Evolutionary conservation across 2,329 filamentous ascomycete genomes (phyloP).

Genomic region (Aureobasidium sp.): DNA sequence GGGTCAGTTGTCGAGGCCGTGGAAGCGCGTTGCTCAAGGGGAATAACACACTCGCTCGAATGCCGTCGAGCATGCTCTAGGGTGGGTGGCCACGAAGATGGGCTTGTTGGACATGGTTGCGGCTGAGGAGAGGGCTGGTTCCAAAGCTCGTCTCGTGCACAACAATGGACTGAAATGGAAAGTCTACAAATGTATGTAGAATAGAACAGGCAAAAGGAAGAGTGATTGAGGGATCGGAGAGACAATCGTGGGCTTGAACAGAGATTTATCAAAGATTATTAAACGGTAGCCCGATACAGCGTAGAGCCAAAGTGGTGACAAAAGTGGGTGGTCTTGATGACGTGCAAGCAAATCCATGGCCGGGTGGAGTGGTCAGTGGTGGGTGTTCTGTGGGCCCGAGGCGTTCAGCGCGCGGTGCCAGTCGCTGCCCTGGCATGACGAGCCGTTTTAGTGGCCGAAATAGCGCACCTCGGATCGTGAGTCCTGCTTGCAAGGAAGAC

Average conservation of each 20-base stretch:
- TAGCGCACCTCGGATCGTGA: neutral
- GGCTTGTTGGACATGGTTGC: conserved; percentile 63
- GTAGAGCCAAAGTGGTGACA: conserved; percentile 9
- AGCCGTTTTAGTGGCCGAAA: conserved; percentile 12
- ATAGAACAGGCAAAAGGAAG: conserved; percentile 10
- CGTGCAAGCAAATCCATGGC: neutral
- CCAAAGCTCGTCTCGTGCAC: neutral
- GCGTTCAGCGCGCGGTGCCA: neutral
- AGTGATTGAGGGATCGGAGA: neutral
- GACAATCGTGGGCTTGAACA: neutral
- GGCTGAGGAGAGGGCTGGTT: conserved; percentile 2
- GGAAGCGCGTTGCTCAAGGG: neutral
- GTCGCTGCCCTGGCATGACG: conserved; percentile 12
- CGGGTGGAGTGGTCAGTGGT: neutral
- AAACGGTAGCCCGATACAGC: conserved; percentile 7
- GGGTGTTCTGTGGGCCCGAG: conserved; percentile 7
- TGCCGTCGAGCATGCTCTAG: conserved; percentile 89
- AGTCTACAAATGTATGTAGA: conserved; percentile 16
- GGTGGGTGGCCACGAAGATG: conserved; percentile 91
- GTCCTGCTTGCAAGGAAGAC: neutral
- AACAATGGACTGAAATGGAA: conserved; percentile 6
- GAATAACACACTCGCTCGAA: conserved; percentile 73
- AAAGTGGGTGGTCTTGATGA: conserved; percentile 4
- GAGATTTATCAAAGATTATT: conserved; percentile 10
- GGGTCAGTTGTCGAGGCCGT: neutral